phyloP scores from a whole-genome alignment of 2,329 filamentous ascomycete genomes.

The Venturia nashicola region DNA sequence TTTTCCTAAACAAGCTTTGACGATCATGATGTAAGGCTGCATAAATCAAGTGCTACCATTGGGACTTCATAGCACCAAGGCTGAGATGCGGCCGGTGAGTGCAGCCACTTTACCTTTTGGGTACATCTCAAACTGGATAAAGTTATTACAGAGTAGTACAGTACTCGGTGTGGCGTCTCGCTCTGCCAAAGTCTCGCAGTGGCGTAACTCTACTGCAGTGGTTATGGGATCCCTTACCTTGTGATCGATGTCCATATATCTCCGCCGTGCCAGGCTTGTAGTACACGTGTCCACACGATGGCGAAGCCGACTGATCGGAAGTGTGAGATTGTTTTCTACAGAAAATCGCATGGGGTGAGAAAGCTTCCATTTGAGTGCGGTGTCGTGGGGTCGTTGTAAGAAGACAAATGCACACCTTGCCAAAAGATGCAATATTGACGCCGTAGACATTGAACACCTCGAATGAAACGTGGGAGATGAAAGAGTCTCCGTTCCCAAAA shows the following conservation, averaged over 20 bases:
- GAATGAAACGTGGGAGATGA: not conserved
- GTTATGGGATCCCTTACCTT: too few relatives aligned
- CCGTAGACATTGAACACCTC: not conserved
- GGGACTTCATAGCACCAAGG: not conserved
- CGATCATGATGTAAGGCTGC: constrained; percentile 2
- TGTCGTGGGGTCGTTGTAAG: not conserved
- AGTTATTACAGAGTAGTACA: not conserved
- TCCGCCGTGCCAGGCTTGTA: not conserved
- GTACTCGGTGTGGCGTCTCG: not conserved
- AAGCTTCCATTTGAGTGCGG: not conserved
- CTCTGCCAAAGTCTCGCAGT: too few relatives aligned
- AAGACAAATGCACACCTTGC: not conserved
- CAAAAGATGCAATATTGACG: not conserved
- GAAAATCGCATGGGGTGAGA: not conserved
- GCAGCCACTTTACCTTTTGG: not conserved
- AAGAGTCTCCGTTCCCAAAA: not conserved
- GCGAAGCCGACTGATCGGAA: not conserved
- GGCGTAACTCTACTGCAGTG: too few relatives aligned
- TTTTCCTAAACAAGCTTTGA: not conserved
- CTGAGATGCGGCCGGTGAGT: not conserved
- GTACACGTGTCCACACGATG: not conserved
- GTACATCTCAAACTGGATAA: too few relatives aligned
- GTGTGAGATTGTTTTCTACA: not conserved
- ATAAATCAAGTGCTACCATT: not conserved
- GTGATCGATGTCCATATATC: too few relatives aligned